Percentiles rank a stretch among this genome's conserved stretches.
Evolutionary conservation across 352 stramenopile species (phyloP).

Genomic region (Phytophthora citricola): DNA sequence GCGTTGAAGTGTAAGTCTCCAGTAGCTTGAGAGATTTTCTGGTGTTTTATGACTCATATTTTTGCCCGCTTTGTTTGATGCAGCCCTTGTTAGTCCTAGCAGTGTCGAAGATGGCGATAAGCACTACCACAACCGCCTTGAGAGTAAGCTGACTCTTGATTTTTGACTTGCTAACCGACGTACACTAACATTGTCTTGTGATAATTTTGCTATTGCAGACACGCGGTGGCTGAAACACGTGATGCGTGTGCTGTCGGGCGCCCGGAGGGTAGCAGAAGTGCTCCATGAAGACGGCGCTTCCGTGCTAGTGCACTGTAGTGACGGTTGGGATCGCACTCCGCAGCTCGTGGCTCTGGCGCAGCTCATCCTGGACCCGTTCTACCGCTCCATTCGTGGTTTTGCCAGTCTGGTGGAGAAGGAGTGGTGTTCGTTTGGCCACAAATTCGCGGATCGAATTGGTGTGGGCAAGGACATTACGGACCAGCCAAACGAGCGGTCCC

Average conservation of each 20-base stretch:
- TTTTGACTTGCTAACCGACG: neutral
- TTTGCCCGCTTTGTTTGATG: conserved; percentile 12
- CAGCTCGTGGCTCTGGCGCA: conserved; percentile 84
- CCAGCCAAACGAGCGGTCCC: conserved; percentile 83
- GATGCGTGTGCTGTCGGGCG: conserved; percentile 85
- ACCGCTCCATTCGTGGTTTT: conserved; percentile 86
- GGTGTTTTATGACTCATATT: conserved; percentile 7
- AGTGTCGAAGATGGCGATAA: conserved; percentile 88
- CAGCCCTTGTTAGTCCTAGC: conserved; percentile 82
- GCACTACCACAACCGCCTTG: conserved; percentile 87
- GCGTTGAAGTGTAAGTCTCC: conserved; percentile 67
- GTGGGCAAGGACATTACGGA: conserved; percentile 83
- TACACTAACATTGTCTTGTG: conserved; percentile 8
- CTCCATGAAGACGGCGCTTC: conserved; percentile 85
- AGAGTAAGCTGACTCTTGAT: conserved; percentile 53
- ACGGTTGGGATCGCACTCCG: conserved; percentile 89
- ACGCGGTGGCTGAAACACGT: conserved; percentile 97
- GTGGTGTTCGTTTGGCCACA: conserved; percentile 91
- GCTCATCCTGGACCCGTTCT: conserved; percentile 88
- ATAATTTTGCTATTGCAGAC: conserved; percentile 51
- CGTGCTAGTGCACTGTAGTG: conserved; percentile 88
- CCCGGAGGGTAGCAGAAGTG: conserved; percentile 76
- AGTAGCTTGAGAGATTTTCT: neutral
- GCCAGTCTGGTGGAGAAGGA: conserved; percentile 87
- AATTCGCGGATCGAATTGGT: conserved; percentile 87